phyloP scores from a whole-genome alignment of 2,329 filamentous ascomycete genomes.

The Aspergillus thermomutatus region DNA sequence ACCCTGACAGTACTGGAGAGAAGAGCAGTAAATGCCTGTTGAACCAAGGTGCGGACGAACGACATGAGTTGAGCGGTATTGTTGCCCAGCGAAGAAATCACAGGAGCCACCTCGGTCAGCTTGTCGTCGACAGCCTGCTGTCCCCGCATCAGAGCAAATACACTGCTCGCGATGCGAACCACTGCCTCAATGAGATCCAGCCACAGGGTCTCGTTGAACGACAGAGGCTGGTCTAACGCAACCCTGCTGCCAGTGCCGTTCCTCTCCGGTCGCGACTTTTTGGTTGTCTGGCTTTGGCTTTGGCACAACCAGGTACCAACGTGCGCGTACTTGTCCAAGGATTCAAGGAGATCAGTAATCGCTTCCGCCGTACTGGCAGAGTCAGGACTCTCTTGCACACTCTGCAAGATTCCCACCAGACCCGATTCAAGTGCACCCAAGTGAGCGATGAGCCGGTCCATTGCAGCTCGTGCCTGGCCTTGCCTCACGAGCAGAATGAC shows the following conservation, averaged over 20 bases:
- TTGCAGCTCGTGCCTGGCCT: conserved; percentile 76
- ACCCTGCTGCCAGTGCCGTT: conserved; percentile 38
- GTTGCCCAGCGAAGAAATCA: conserved; percentile 12
- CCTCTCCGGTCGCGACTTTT: conserved; percentile 27
- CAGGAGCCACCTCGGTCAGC: conserved; percentile 13
- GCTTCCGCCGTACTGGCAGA: conserved; percentile 60
- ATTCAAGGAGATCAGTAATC: conserved; percentile 69
- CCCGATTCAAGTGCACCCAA: conserved; percentile 75
- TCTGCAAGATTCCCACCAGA: conserved; percentile 68
- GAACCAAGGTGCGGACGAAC: conserved; percentile 74
- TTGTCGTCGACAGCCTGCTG: conserved; percentile 26
- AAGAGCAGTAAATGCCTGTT: conserved; percentile 85
- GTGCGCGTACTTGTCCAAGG: conserved; percentile 82
- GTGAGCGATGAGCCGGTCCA: conserved; percentile 80
- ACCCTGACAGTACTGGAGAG: conserved; percentile 67
- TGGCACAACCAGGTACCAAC: conserved; percentile 97
- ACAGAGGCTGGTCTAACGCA: conserved; percentile 55
- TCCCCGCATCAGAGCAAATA: conserved; percentile 55
- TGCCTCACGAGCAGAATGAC: conserved; percentile 87
- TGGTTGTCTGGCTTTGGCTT: conserved; percentile 67
- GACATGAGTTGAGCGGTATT: conserved; percentile 51
- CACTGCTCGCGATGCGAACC: conserved; percentile 60
- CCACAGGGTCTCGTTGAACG: conserved; percentile 63
- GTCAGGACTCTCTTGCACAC: conserved; percentile 55
- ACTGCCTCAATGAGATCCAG: conserved; percentile 62